A percentile compares a stretch with the other conserved stretches of the same genome.
These are phyloP conservation scores for Floccularia luteovirens DNA, from an alignment of 768 basidiomycete species.

Conservation along the genomic window DNA sequence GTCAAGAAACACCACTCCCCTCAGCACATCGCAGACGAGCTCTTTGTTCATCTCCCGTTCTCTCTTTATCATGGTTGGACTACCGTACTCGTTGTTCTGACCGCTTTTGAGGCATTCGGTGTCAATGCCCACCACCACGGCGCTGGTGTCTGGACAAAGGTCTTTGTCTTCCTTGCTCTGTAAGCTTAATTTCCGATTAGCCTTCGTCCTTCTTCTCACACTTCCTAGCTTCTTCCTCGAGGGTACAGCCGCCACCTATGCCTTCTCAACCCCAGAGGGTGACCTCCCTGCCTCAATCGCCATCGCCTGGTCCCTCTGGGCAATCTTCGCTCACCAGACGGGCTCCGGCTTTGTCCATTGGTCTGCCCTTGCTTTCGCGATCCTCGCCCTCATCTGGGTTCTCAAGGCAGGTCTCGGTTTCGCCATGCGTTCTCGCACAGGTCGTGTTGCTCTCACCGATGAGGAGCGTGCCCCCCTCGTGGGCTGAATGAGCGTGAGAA, in stretches of 20 bases:
- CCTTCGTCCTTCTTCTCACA: conserved; percentile 1
- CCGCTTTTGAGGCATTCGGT: conserved; percentile 87
- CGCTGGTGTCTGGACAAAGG: conserved; percentile 87
- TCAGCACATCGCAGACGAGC: conserved; percentile 62
- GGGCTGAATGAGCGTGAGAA: conserved; percentile 19
- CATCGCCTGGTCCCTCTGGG: conserved; percentile 91
- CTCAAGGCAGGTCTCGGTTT: conserved; percentile 65
- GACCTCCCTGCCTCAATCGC: conserved; percentile 90
- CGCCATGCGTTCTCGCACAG: conserved; percentile 36
- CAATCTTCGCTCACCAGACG: conserved; percentile 76
- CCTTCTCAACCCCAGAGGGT: conserved; percentile 84
- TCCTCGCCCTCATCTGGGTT: conserved; percentile 81
- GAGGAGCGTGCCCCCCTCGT: conserved; percentile 87
- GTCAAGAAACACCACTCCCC: conserved; percentile 82
- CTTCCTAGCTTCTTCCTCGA: conserved; percentile 77
- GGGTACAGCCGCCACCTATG: conserved; percentile 87
- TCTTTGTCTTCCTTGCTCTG: conserved; percentile 91
- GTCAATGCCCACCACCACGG: conserved; percentile 54
- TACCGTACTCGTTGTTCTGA: conserved; percentile 74
- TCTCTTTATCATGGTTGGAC: conserved; percentile 94
- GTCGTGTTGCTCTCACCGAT: conserved; percentile 60
- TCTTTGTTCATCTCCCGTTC: conserved; percentile 94
- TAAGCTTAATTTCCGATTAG: conserved; percentile 26
- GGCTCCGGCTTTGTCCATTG: conserved; percentile 80
- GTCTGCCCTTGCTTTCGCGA: conserved; percentile 78